These are phyloP conservation scores for Stachybotrys echinatus DNA, from an alignment of 2,329 filamentous ascomycete species.

Conservation along the genomic window DNA sequence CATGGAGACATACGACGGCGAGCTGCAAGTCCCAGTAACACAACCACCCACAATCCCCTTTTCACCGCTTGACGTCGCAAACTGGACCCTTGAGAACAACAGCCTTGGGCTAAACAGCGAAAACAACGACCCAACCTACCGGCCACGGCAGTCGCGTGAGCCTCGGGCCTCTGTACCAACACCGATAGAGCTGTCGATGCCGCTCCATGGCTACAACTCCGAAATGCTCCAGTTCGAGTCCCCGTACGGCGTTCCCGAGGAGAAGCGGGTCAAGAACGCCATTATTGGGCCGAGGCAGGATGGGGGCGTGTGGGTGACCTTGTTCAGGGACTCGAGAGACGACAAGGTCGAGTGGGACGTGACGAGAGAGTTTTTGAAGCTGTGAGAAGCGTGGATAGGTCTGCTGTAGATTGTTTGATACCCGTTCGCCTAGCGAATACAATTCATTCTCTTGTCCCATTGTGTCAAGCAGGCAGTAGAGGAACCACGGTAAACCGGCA, in stretches of 20 bases:
- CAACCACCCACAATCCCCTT: neutral
- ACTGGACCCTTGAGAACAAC: neutral
- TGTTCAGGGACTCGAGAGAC: conserved; percentile 19
- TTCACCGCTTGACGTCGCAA: neutral
- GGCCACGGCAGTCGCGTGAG: neutral
- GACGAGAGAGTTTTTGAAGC: conserved; percentile 18
- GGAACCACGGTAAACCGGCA: neutral
- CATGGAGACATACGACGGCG: conserved; percentile 1
- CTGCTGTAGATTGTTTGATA: neutral
- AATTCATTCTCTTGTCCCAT: neutral
- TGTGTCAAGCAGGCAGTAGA: neutral
- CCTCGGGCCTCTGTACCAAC: neutral
- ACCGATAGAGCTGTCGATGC: conserved; percentile 11
- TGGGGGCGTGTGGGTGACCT: conserved; percentile 19
- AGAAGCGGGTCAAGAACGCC: conserved; percentile 21
- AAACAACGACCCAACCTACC: neutral
- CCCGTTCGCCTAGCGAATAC: neutral
- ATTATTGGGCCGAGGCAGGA: conserved; percentile 18
- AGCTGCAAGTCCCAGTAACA: conserved; percentile 3
- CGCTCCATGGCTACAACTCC: conserved; percentile 6
- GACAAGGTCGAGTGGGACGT: conserved; percentile 21
- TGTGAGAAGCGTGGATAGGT: conserved; percentile 5
- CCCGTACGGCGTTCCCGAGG: conserved; percentile 21
- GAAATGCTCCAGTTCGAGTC: conserved; percentile 10
- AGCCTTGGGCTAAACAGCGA: neutral